Evolutionary conservation across 768 basidiomycete species (phyloP).

Genomic region (Phaeolepiota aurea): DNA sequence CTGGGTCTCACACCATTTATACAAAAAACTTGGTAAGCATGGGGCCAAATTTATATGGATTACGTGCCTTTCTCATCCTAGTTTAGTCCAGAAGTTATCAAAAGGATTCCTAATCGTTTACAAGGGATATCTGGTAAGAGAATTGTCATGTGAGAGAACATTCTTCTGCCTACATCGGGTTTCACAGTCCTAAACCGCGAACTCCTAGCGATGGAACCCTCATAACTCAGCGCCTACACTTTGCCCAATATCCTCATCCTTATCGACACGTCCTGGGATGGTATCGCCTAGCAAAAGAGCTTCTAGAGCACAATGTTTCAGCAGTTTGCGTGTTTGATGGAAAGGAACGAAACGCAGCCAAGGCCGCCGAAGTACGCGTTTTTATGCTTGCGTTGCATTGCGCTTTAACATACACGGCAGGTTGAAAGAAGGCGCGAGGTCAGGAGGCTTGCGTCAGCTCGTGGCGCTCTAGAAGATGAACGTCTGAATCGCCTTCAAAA

Average conservation of each 20-base stretch:
- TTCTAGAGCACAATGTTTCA: slow-evolving; percentile 45
- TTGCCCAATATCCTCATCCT: slow-evolving; percentile 51
- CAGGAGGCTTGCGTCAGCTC: slow-evolving; percentile 36
- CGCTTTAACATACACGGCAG: slow-evolving; percentile 23
- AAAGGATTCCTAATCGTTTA: slow-evolving; percentile 56
- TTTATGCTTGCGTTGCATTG: background rate
- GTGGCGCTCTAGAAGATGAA: slow-evolving; percentile 49
- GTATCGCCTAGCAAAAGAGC: slow-evolving; percentile 61
- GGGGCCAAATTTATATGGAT: too few species aligned
- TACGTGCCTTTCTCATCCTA: slow-evolving; percentile 3
- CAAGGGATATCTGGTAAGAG: slow-evolving; percentile 53
- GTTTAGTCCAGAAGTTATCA: slow-evolving; percentile 56
- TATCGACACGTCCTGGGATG: slow-evolving; percentile 72
- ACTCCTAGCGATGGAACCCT: slow-evolving; percentile 89
- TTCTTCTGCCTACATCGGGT: slow-evolving; percentile 5
- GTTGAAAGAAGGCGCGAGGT: slow-evolving; percentile 44
- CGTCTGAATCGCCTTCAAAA: slow-evolving; percentile 47
- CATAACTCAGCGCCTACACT: slow-evolving; percentile 77
- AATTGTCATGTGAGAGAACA: slow-evolving; percentile 61
- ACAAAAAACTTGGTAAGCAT: slow-evolving; percentile 57
- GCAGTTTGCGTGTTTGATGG: slow-evolving; percentile 82
- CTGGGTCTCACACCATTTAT: slow-evolving; percentile 63
- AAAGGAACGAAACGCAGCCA: slow-evolving; percentile 54
- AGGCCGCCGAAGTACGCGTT: slow-evolving; percentile 57
- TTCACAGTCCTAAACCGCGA: slow-evolving; percentile 6